Evolutionary conservation across 1,139 yeast species (phyloP).

Genomic region (Yamadazyma taylorii): DNA sequence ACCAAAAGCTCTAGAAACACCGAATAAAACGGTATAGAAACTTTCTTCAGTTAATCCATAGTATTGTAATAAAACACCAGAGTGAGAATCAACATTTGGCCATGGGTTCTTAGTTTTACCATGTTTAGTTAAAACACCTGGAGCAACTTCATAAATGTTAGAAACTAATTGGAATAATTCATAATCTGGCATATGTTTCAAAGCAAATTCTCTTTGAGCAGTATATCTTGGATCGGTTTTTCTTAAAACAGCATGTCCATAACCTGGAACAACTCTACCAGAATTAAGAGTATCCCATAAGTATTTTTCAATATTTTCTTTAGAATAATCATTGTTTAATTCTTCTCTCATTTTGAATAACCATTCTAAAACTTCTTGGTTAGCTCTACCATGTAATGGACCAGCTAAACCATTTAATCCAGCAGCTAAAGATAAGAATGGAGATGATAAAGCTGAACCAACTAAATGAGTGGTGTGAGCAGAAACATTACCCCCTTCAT

Average conservation of each 20-base stretch:
- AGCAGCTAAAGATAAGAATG: conserved; percentile 89
- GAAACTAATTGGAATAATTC: conserved; percentile 89
- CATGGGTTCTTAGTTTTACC: conserved; percentile 99
- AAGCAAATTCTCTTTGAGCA: conserved; percentile 95
- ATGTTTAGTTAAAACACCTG: conserved; percentile 90
- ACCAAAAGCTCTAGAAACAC: conserved; percentile 98
- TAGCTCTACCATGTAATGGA: conserved; percentile 97
- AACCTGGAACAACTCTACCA: conserved; percentile 97
- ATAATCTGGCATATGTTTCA: conserved; percentile 96
- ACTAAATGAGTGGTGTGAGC: conserved; percentile 97
- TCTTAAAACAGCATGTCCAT: conserved; percentile 96
- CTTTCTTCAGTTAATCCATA: conserved; percentile 94
- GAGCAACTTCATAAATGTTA: conserved; percentile 91
- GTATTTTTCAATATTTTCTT: conserved; percentile 79
- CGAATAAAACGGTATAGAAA: conserved; percentile 96
- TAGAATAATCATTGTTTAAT: conserved; percentile 70
- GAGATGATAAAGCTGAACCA: conserved; percentile 93
- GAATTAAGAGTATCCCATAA: conserved; percentile 89
- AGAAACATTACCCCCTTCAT: conserved; percentile 98
- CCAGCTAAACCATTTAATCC: conserved; percentile 98
- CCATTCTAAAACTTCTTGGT: conserved; percentile 97
- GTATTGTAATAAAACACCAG: conserved; percentile 95
- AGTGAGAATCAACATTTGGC: conserved; percentile 98
- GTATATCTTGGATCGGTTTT: conserved; percentile 97
- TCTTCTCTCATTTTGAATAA: conserved; percentile 77